Percentiles rank a stretch among this genome's conserved stretches.
Evolutionary conservation across 2,329 filamentous ascomycete species (phyloP).

Genomic region (Coleophoma cylindrospora): DNA sequence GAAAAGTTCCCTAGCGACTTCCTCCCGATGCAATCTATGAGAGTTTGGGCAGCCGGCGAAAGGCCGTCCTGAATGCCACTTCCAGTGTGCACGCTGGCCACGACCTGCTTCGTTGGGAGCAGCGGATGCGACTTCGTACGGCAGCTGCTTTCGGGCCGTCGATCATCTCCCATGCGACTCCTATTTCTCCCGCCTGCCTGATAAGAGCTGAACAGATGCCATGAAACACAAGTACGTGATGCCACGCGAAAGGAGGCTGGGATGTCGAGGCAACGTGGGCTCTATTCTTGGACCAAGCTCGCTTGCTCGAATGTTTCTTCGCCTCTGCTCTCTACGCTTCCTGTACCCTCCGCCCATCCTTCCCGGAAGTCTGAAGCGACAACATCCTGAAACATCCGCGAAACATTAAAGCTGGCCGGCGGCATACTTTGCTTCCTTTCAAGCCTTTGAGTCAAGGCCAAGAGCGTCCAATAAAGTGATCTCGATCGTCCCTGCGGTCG

Average conservation of each 20-base stretch:
- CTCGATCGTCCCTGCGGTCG: background rate
- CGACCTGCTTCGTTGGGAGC: background rate
- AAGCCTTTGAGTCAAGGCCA: no score
- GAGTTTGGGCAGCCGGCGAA: background rate
- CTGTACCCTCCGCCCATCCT: background rate
- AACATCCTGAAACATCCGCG: background rate
- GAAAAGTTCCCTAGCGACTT: no score
- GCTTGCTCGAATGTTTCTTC: background rate
- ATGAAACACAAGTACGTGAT: background rate
- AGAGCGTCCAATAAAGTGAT: no score
- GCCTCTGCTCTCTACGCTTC: background rate
- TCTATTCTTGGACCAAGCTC: background rate
- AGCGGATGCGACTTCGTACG: background rate
- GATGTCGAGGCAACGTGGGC: background rate
- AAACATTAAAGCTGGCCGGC: background rate
- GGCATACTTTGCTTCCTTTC: background rate
- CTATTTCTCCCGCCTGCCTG: background rate
- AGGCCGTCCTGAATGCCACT: background rate
- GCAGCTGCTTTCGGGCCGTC: background rate
- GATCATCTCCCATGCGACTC: no score
- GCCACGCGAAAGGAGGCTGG: background rate
- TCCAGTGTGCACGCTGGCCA: background rate
- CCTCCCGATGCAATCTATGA: no score
- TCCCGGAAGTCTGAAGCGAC: background rate
- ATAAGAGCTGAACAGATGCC: background rate